Evolutionary conservation across 2,329 filamentous ascomycete species (phyloP), one percentile per base, ranked within the genome.

Genomic region (Colletotrichum somersetense): DNA sequence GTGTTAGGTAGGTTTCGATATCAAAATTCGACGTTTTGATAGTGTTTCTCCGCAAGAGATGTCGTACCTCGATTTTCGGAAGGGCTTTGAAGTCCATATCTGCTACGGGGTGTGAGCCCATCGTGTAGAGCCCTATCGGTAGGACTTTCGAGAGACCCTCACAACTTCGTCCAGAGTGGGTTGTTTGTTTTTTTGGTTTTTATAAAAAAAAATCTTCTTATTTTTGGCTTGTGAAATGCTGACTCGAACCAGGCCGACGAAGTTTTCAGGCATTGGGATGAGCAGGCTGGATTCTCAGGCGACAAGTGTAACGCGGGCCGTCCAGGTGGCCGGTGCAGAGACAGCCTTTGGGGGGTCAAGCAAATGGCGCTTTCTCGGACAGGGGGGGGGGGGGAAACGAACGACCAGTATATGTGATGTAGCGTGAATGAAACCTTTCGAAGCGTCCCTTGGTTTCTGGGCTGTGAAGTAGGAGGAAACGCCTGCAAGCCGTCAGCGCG

Each of bases 51-150:
- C 16, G n/a, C 6, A 38, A 38, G 35, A 35, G 6, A 16, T 4
- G 53, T 5, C 18, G 23, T 75, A 87, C 87, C 85, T 89, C 87
- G 52, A 89, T 86, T 76, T 89, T 89, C 14, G 87, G 87, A 55
- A 89, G 78, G n/a, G 83, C 80, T 74, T 79, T 77, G 71, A 84
- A 88, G 68, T 87, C 83, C 77, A 87, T 83, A 3, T 62, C 70
- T 56, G 62, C 18, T 58, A 33, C 55, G 14, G n/a, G 26, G 11
- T 69, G 42, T 16, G 30, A 46, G 26, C 20, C 33, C 33, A 55
- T 11, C 59, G 38, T 62, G 59, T 64, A 12, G 6, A 23, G 53
- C 20, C 23, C 33, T 40, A 7, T 23, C 35, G 5, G 33, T 11
- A 20, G 33, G 53, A 2, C 53, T 40, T 57, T 12, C 5, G 33